These are phyloP conservation scores for Thraustochytrium sp. DNA, from an alignment of 352 stramenopile species.

Conservation along the genomic window DNA sequence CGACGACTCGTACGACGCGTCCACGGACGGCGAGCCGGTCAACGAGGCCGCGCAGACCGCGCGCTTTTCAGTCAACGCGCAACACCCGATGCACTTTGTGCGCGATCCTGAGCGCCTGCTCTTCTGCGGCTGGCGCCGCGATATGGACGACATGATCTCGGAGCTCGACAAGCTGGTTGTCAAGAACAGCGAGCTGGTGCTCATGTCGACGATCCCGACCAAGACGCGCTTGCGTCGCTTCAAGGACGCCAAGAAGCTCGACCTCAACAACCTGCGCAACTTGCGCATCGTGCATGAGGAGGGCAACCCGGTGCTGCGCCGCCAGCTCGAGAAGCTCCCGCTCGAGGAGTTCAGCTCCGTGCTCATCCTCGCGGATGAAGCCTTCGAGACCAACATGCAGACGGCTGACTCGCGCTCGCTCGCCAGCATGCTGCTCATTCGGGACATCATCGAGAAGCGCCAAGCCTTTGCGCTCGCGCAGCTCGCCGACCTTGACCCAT, in stretches of 20 bases:
- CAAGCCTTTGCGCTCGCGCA: not conserved
- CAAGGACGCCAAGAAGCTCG: constrained; percentile 60
- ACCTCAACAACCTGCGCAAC: constrained; percentile 63
- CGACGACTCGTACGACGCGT: constrained; percentile 73
- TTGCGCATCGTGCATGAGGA: constrained; percentile 63
- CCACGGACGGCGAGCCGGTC: constrained; percentile 52
- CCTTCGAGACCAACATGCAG: constrained; percentile 68
- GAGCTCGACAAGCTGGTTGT: constrained; percentile 67
- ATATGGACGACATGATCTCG: constrained; percentile 78
- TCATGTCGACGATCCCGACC: constrained; percentile 69
- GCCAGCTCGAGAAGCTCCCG: constrained; percentile 61
- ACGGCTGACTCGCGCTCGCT: constrained; percentile 75
- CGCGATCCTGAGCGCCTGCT: constrained; percentile 62
- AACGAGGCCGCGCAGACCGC: not conserved
- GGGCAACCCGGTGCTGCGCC: constrained; percentile 69
- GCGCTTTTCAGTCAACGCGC: constrained; percentile 49
- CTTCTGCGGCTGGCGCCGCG: constrained; percentile 75
- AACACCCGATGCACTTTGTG: constrained; percentile 46
- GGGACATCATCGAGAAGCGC: constrained; percentile 61
- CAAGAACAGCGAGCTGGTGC: constrained; percentile 63
- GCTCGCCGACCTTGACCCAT: not conserved
- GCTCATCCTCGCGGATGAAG: constrained; percentile 70
- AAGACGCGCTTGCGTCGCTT: constrained; percentile 5
- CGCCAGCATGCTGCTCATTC: constrained; percentile 70
- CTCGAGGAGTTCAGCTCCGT: constrained; percentile 68